Base-by-base conservation (phyloP, 164 flowering plant genomes). In the Stephania cephalantha region DNA sequence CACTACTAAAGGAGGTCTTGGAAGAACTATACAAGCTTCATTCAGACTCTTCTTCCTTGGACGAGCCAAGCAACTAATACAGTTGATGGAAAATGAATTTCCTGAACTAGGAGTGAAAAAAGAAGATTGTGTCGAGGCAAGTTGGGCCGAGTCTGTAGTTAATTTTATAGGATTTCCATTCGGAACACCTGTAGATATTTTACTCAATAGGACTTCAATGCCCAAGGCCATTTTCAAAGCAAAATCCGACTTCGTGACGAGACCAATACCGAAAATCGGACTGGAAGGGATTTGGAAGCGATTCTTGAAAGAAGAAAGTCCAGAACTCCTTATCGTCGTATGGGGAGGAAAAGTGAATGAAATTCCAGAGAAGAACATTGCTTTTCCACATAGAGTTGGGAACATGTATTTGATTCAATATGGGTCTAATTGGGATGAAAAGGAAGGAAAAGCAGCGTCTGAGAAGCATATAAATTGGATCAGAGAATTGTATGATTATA, bases 41-140 rank as follows among this genome's bases (percentile, higher is more conserved):
- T 73, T 73, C 30, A 11, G 20, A 1, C 1, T 50, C 55, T 42
- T 73, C 52, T 73, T 64, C 44, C 75, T 73, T n/a, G 75, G 75
- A 1, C 13, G 25, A 10, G 22, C 45, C 12, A 31, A 64, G 9
- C 15, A 64, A 46, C 73, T 71, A 15, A 29, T 71, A 4, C 18
- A 20, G 2, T 1, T 71, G 9, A 46, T 71, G 73, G 9, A 71
- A 6, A n/a, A 46, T 8, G 48, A 30, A 20, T 71, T 71, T 61
- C 53, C 53, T 1, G 53, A 71, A 20, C 22, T 71, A 29, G 73
- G 73, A 9, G 0, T 71, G 31, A 48, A 11, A 6, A 35, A 58
- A 6, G 20, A 48, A 2, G 61, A 71, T 17, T 71, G 31, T 48
- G 25, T 1, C 2, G 73, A 71, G 25, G 48, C n/a, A 42, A 71